Evolutionary conservation across 2,329 filamentous ascomycete species (phyloP).

Genomic region (Exophiala mesophila): DNA sequence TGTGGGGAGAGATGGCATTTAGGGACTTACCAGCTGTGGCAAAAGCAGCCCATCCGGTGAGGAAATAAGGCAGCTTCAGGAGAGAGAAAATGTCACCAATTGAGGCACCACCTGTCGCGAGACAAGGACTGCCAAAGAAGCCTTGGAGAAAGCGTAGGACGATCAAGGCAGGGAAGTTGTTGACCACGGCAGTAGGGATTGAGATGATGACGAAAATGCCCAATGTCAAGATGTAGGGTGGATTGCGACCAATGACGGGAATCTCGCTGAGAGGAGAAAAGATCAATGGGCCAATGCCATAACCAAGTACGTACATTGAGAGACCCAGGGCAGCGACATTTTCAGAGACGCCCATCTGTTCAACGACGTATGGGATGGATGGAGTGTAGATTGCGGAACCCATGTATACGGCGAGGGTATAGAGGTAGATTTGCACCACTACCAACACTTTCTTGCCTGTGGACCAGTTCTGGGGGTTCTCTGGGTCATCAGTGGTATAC

Average conservation of each 20-base stretch:
- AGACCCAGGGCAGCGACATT: constrained; percentile 22
- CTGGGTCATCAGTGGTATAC: constrained; percentile 27
- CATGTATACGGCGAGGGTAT: constrained; percentile 27
- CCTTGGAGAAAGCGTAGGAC: constrained; percentile 61
- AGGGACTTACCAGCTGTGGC: constrained; percentile 31
- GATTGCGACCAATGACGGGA: constrained; percentile 61
- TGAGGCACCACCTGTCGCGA: constrained; percentile 55
- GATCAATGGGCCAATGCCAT: constrained; percentile 24
- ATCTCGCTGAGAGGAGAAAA: constrained; percentile 65
- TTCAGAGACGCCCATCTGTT: constrained; percentile 19
- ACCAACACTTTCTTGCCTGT: constrained; percentile 22
- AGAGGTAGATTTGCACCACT: constrained; percentile 27
- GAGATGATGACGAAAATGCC: constrained; percentile 62
- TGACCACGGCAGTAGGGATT: constrained; percentile 58
- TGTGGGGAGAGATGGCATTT: constrained; percentile 19
- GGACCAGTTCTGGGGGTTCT: constrained; percentile 30
- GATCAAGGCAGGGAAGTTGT: constrained; percentile 60
- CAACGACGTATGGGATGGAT: constrained; percentile 19
- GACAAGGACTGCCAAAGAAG: constrained; percentile 61
- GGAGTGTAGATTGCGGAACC: constrained; percentile 26
- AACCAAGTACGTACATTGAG: constrained; percentile 27
- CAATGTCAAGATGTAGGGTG: constrained; percentile 64
- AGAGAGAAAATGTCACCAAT: constrained; percentile 35
- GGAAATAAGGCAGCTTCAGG: constrained; percentile 50
- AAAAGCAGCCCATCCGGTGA: constrained; percentile 55